Base-by-base conservation (phyloP, 2,329 filamentous ascomycete genomes). In the Thermochaetoides dissita region DNA sequence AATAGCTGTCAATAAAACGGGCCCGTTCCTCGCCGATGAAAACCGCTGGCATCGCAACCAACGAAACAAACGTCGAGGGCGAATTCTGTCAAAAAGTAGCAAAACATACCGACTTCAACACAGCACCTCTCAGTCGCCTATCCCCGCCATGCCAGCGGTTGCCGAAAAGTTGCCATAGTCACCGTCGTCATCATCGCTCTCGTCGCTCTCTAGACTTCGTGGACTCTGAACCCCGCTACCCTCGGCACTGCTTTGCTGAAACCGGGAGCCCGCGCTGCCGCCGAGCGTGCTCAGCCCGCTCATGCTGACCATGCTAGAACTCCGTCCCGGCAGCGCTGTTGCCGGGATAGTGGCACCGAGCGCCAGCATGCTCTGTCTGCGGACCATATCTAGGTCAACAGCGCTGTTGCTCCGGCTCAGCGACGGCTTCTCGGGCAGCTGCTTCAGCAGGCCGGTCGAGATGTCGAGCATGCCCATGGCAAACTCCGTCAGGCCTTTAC, bases 391-490 rank as follows among this genome's bases (percentile, higher is more conserved):
- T 37, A 75, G 63, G 39, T 75, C 71, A 8, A 60, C 64, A 7
- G 63, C 58, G 50, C 71, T 75, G 3, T 61, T 67, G 32, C 63
- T 69, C 36, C 73, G 65, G 53, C 72, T 77, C 52, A 84, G 69
- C 24, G 71, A 70, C 7, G 80, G 81, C 59, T 85, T 85, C 55
- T 81, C 77, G 0, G 81, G 80, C 11, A 84, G 67, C 50, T 78
- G 72, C 56, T 81, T 81, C 24, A 84, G 67, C 46, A 85, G 58
- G 0, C 76, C 76, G 0, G 77, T 81, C 12, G 76, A 80, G 41
- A 81, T 81, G 55, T 86, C 82, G 36, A 87, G 64, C 69, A 84
- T 84, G 3, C 79, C 79, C 66, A 86, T 79, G n/a, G 82, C 81
- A 52, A 84, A 85, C 47, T 75, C 71, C 0, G 76, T 80, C 41